Evolutionary conservation across 1,284 basidiomycete species (phyloP), one percentile per base, ranked within the genome.

Genomic region (Rhodofomes roseus): DNA sequence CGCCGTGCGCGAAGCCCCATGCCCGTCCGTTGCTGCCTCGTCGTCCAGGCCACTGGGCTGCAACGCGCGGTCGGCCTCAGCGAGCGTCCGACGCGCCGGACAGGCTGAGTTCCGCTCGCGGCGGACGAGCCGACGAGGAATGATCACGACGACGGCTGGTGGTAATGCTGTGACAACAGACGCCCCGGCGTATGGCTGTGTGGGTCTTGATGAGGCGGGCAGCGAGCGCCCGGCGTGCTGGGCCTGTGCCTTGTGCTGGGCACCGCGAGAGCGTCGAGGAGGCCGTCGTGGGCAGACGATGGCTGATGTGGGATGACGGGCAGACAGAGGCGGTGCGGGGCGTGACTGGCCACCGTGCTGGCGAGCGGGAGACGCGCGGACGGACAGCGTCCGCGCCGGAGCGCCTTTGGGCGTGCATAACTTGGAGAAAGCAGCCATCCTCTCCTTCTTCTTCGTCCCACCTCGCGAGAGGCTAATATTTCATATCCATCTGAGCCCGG

Each of bases 391-490:
- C 50, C 50, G 50, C 50, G 31, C 50, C 50, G 50, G 50, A 52
- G 50, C 50, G 50, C 50, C 50, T 52, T 31, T 20, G 31, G 14
- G 31, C 29, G 48, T 9, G 29, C 50, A 52, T 52, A 52, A 36
- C 50, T 52, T 52, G 50, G 22, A 36, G 48, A 36, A 34, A 12
- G 31, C 50, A 7, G 11, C 50, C 50, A 36, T 36, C 50, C 31
- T 52, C 18, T 36, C 50, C 11, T 52, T 20, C 23, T 34, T 14
- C 14, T 16, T 39, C 14, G 7, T 6, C 31, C 50, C 50, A 22
- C 50, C 50, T 52, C 50, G 50, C 50, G 18, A 52, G 50, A 52
- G 50, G 50, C 50, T 52, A 52, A 52, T 52, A 36, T 52, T 52
- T 52, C 25, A 12, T 14, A 18, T 44, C 43, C 20, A 44, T 27